These are phyloP conservation scores for Chimonanthus salicifolius DNA, from an alignment of 164 flowering plant species.

Conservation along the genomic window DNA sequence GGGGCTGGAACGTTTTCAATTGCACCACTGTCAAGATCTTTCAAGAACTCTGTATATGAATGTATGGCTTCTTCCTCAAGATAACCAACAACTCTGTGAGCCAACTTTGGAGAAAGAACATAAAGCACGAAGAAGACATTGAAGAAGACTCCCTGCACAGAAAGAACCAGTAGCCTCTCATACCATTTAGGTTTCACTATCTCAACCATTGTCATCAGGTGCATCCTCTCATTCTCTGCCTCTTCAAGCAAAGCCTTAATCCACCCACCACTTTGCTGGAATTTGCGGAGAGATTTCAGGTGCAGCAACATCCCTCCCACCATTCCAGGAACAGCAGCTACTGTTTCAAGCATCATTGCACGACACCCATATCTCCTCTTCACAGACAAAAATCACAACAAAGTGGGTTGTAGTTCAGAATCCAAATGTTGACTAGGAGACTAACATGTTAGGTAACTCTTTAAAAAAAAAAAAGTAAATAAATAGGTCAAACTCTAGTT, in stretches of 20 bases:
- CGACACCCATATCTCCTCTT: constrained; percentile 91
- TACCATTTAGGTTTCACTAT: constrained; percentile 82
- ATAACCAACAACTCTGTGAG: constrained; percentile 79
- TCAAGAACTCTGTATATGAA: constrained; percentile 77
- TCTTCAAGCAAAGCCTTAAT: constrained; percentile 88
- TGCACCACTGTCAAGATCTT: constrained; percentile 60
- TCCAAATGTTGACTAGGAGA: background rate
- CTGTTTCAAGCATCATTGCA: constrained; percentile 95
- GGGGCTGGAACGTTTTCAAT: constrained; percentile 76
- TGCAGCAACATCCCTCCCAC: constrained; percentile 90
- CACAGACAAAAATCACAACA: constrained; percentile 10
- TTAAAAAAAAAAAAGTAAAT: background rate
- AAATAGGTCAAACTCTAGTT: background rate
- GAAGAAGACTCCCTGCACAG: constrained; percentile 81
- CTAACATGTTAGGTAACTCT: background rate
- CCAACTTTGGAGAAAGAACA: constrained; percentile 68
- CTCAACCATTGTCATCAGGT: constrained; percentile 87
- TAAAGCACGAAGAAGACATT: constrained; percentile 67
- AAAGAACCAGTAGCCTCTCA: constrained; percentile 62
- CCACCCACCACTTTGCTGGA: constrained; percentile 88
- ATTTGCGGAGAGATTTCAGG: constrained; percentile 69
- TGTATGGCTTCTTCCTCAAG: constrained; percentile 88
- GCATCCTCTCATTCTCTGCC: constrained; percentile 96
- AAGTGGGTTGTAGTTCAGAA: background rate
- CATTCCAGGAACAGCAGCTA: constrained; percentile 96